A percentile compares a stretch with the other conserved stretches of the same genome.
phyloP scores from a whole-genome alignment of 352 stramenopile species.

The Globisporangium cederbergense region DNA sequence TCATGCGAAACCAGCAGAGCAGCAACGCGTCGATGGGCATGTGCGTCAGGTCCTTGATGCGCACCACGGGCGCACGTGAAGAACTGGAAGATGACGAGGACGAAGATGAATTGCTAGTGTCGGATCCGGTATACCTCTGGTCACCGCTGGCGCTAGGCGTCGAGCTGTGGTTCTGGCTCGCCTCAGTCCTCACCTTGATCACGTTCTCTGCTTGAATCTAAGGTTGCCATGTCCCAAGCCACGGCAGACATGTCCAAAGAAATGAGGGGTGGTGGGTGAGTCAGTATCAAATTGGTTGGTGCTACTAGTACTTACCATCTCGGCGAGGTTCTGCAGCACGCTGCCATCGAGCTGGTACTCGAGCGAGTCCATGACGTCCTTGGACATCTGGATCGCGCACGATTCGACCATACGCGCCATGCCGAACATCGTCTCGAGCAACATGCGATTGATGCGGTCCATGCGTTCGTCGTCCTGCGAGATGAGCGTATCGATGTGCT shows the following conservation, averaged over 20 bases:
- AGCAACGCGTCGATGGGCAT: constrained; percentile 75
- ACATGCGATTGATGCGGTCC: constrained; percentile 69
- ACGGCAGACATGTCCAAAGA: neutral
- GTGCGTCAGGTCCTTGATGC: constrained; percentile 55
- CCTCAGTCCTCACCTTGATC: constrained; percentile 40
- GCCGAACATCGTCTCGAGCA: constrained; percentile 77
- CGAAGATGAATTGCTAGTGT: neutral
- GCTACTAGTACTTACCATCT: constrained; percentile 38
- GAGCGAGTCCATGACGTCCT: constrained; percentile 79
- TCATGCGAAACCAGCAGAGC: constrained; percentile 74
- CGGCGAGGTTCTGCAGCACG: constrained; percentile 50
- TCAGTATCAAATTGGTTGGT: too few relatives aligned
- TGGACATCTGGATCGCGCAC: constrained; percentile 79
- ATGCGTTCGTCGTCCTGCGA: constrained; percentile 51
- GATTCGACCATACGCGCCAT: constrained; percentile 86
- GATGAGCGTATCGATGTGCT: constrained; percentile 53
- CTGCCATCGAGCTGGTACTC: constrained; percentile 71
- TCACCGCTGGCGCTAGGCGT: neutral
- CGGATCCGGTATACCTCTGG: neutral
- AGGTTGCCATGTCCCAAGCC: neutral
- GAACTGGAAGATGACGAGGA: neutral
- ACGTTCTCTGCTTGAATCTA: constrained; percentile 61
- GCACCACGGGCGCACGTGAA: constrained; percentile 26
- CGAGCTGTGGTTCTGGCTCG: neutral
- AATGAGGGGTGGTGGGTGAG: too few relatives aligned